A percentile compares a stretch with the other conserved stretches of the same genome.
These are phyloP conservation scores for Wickerhamomyces bovis DNA, from an alignment of 805 yeast species.

Conservation along the genomic window DNA sequence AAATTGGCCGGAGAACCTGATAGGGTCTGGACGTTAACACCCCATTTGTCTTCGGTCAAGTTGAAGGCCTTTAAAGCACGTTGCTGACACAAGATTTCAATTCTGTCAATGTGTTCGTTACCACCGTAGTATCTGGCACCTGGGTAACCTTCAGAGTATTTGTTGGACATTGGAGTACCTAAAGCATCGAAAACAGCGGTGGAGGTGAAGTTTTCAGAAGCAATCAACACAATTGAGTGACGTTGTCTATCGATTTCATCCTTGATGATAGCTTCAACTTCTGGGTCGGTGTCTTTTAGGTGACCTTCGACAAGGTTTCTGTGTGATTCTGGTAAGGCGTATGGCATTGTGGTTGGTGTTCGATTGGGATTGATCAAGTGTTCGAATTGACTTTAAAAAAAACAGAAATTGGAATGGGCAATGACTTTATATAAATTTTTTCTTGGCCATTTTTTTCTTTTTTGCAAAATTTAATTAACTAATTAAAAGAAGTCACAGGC, in stretches of 20 bases:
- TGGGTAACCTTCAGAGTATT: conserved; percentile 97
- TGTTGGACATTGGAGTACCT: conserved; percentile 96
- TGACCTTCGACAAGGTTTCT: conserved; percentile 58
- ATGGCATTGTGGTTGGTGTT: conserved; percentile 31
- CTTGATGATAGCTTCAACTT: conserved; percentile 70
- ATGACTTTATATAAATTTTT: neutral
- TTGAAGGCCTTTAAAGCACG: conserved; percentile 85
- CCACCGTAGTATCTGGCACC: conserved; percentile 98
- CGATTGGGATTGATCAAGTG: neutral
- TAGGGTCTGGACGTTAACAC: conserved; percentile 92
- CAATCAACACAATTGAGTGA: conserved; percentile 86
- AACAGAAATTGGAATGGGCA: neutral
- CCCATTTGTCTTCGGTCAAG: conserved; percentile 81
- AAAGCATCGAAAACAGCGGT: conserved; percentile 89
- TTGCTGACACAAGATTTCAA: conserved; percentile 83
- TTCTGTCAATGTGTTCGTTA: conserved; percentile 88
- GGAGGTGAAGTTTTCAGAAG: conserved; percentile 95
- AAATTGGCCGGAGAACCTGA: conserved; percentile 97
- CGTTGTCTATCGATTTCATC: conserved; percentile 82
- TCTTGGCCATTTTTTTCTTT: neutral
- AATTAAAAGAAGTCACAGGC: neutral
- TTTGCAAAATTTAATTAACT: neutral
- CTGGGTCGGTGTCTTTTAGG: conserved; percentile 67
- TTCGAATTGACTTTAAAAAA: too few relatives aligned
- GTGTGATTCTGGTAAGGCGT: conserved; percentile 66